phyloP scores from a whole-genome alignment of 768 basidiomycete genomes.

The Lactarius hatsudake region DNA sequence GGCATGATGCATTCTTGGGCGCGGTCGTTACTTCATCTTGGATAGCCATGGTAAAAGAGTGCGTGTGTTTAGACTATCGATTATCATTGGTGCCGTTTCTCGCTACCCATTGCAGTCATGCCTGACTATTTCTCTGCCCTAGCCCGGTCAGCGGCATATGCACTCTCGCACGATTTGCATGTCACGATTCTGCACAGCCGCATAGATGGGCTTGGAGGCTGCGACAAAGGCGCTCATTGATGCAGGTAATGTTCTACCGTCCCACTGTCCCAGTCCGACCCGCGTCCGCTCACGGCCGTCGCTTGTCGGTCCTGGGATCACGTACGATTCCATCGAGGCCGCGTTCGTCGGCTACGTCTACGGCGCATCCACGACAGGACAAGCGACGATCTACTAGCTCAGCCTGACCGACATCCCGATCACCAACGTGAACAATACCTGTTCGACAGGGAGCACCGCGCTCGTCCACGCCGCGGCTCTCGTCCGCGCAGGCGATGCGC shows the following conservation, averaged over 20 bases:
- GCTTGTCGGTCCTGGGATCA: slow-evolving; percentile 53
- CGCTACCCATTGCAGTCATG: not conserved
- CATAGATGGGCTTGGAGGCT: slow-evolving; percentile 82
- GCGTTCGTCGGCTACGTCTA: slow-evolving; percentile 79
- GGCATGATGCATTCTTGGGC: too few species aligned
- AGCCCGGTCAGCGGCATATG: slow-evolving; percentile 62
- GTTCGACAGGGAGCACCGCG: slow-evolving; percentile 78
- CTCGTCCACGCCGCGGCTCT: slow-evolving; percentile 69
- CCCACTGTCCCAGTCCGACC: not conserved
- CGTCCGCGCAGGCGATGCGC: slow-evolving; percentile 65
- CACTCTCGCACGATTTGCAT: not conserved
- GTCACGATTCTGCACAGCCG: not conserved
- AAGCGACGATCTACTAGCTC: slow-evolving; percentile 79
- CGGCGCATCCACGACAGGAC: slow-evolving; percentile 74
- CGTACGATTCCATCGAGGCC: slow-evolving; percentile 72
- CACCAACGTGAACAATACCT: slow-evolving; percentile 86
- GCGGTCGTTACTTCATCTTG: too few species aligned
- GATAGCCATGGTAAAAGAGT: slow-evolving; percentile 10
- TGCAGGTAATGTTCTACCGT: slow-evolving; percentile 50
- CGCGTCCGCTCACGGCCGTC: not conserved
- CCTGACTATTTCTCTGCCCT: slow-evolving; percentile 7
- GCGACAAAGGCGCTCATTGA: slow-evolving; percentile 84
- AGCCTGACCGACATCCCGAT: slow-evolving; percentile 83
- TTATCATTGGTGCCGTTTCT: slow-evolving; percentile 55
- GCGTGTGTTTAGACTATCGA: too few species aligned